Conservation (phyloP, 345 rosid species). For the Anastatica hierochuntica region DNA sequence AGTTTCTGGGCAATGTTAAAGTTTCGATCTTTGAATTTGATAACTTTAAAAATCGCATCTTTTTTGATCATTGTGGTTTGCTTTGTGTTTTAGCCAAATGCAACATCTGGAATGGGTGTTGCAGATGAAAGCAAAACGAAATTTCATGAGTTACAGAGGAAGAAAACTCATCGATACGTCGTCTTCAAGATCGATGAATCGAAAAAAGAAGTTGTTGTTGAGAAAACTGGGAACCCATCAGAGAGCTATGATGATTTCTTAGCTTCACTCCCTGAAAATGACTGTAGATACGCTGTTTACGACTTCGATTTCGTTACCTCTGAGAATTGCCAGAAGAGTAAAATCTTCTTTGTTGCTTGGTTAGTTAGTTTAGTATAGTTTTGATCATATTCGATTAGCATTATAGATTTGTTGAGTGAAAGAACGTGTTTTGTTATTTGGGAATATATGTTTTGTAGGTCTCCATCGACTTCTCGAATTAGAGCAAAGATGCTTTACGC, state of each 20-base stretch:
- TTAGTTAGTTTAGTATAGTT: conserved; percentile 15
- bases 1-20: background rate
- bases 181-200: conserved; percentile 58
- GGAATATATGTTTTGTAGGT: conserved; percentile 40
- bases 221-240: conserved; percentile 51
- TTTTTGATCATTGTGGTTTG: background rate
- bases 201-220: conserved; percentile 51
- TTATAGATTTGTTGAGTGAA: too few relatives aligned
- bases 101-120: conserved; percentile 74
- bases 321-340: conserved; percentile 77
- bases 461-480: conserved; percentile 54
- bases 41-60: background rate
- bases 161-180: conserved; percentile 56
- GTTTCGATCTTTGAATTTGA: background rate
- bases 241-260: conserved; percentile 65
- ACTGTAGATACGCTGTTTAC: conserved; percentile 71
- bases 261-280: conserved; percentile 59
- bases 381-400: background rate
- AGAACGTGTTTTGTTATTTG: too few relatives aligned
- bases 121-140: conserved; percentile 51
- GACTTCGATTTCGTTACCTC: conserved; percentile 63
- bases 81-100: conserved; percentile 36
- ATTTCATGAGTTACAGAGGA: conserved; percentile 60
- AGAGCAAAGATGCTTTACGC: conserved; percentile 75
- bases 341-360: conserved; percentile 79